phyloP scores from a whole-genome alignment of 2,329 filamentous ascomycete species.

The Aspergillus tubingensis region DNA sequence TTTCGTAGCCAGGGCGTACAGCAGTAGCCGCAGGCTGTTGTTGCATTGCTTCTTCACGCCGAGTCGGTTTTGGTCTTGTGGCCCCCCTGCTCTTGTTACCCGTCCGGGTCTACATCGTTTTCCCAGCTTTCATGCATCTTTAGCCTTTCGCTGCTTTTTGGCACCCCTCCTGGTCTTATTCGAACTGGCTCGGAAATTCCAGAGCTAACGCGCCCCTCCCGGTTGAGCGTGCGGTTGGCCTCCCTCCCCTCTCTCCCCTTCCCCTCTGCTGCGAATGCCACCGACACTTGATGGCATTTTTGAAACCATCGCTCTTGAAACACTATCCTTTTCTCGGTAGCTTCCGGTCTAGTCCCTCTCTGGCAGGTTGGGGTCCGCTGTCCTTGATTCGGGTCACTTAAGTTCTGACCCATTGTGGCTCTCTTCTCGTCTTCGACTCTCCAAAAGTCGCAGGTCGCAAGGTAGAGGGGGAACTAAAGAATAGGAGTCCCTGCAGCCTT shows the following conservation, averaged over 20 bases:
- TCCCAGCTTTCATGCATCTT: constrained; percentile 21
- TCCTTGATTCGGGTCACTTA: constrained; percentile 21
- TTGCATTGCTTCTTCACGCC: constrained; percentile 23
- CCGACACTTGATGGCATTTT: constrained; percentile 24
- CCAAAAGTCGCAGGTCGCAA: constrained; percentile 19
- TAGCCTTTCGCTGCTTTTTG: constrained; percentile 15
- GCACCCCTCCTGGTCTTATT: constrained; percentile 16
- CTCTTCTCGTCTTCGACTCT: constrained; percentile 16
- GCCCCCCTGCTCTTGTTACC: constrained; percentile 19
- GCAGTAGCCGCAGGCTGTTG: constrained; percentile 27
- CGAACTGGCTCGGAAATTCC: constrained; percentile 16
- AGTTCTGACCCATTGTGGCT: constrained; percentile 19
- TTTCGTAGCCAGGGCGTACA: constrained; percentile 23
- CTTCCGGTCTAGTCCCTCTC: constrained; percentile 21
- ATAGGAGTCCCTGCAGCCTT: constrained; percentile 37
- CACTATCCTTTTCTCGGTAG: constrained; percentile 25
- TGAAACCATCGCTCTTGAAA: constrained; percentile 31
- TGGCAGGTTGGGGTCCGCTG: constrained; percentile 22
- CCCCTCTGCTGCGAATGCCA: constrained; percentile 14
- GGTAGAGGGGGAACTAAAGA: constrained; percentile 18
- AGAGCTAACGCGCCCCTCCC: constrained; percentile 19
- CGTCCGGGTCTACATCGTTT: constrained; percentile 17
- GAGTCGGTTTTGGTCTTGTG: constrained; percentile 14
- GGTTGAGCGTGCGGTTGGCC: constrained; percentile 14
- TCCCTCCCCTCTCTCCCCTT: constrained; percentile 14